These are phyloP conservation scores for Astrephomene gubernaculifera DNA, from an alignment of 139 green algal genomes.

Conservation along the genomic window DNA sequence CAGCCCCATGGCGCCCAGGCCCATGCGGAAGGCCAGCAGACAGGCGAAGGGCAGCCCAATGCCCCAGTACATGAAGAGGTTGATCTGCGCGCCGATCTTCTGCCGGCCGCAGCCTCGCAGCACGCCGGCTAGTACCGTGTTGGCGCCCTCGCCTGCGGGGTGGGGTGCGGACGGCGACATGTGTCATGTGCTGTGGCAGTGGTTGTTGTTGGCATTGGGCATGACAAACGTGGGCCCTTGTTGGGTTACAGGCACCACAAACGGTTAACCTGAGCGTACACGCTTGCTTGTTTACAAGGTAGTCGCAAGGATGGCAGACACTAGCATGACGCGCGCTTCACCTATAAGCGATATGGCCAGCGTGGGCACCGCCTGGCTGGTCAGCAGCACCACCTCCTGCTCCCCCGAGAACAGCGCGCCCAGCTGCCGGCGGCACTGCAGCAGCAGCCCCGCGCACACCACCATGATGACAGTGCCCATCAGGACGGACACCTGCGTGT, in stretches of 20 bases:
- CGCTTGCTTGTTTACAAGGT: conserved; percentile 65
- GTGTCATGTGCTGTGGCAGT: conserved; percentile 58
- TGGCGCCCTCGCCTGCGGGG: conserved; percentile 56
- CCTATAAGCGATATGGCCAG: conserved; percentile 62
- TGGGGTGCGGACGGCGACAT: conserved; percentile 65
- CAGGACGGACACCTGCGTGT: conserved; percentile 64
- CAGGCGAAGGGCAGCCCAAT: too few species aligned
- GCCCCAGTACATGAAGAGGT: too few species aligned
- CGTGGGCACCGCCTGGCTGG: too few species aligned
- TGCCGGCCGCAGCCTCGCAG: too few species aligned
- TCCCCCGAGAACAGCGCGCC: conserved; percentile 61
- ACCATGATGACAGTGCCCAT: conserved; percentile 68
- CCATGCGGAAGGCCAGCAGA: too few species aligned
- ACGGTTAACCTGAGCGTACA: conserved; percentile 65
- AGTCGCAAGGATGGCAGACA: too few species aligned
- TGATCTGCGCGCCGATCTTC: too few species aligned
- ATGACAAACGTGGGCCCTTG: conserved; percentile 64
- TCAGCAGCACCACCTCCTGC: conserved; percentile 44
- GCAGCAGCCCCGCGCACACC: conserved; percentile 41
- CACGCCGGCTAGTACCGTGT: too few species aligned
- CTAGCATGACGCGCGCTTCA: too few species aligned
- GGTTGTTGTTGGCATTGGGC: too few species aligned
- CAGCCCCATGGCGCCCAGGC: too few species aligned
- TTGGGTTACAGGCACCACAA: conserved; percentile 70
- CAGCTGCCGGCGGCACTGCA: too few species aligned